Base-by-base conservation (phyloP, 306 rosid genomes). In the Amphicarpaea edgeworthii region DNA sequence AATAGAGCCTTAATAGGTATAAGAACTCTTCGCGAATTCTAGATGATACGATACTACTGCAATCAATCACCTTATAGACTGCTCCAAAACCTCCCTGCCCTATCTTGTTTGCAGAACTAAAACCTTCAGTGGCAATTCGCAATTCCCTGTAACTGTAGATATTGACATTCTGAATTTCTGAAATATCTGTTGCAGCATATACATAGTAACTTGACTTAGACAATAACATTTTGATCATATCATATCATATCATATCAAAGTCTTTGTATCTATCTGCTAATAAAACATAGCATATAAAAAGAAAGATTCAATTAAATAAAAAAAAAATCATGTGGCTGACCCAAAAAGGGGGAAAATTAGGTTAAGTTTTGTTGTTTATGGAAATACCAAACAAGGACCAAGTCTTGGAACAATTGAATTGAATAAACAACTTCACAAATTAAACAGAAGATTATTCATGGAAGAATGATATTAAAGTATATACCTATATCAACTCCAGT, bases 11-110 rank as follows among this genome's bases (percentile, higher is more conserved):
- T 20, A 26, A 8, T 59, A n/a, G 66, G 24, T 46, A 24, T 34
- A 34, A 49, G 55, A 66, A 62, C 68, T 76, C 57, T 23, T 20
- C 19, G 28, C 26, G 6, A 49, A 59, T 46, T 47, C 14, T 58
- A 10, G 2, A 71, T 42, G 42, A 73, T 17, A 10, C 41, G 38
- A 75, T 58, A 64, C 43, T 53, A 24, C 2, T 24, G 70, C 20
- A 38, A 62, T 77, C 20, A 38, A 62, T 77, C 69, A 93, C 98
- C 98, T 91, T 91, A 86, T 89, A 91, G 76, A 93, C 98, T 2
- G 87, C 83, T 75, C 98, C 98, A 82, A 93, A 93, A 75, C 97
- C 97, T 58, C 97, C 97, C 77, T 90, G 83, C 50, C 96, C 97
- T 74, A 92, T 86, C 84, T 85, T 90, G 73, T 87, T 88, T 58